phyloP scores from a whole-genome alignment of 495 filamentous ascomycete species.

The Penicillium atrosanguineum region DNA sequence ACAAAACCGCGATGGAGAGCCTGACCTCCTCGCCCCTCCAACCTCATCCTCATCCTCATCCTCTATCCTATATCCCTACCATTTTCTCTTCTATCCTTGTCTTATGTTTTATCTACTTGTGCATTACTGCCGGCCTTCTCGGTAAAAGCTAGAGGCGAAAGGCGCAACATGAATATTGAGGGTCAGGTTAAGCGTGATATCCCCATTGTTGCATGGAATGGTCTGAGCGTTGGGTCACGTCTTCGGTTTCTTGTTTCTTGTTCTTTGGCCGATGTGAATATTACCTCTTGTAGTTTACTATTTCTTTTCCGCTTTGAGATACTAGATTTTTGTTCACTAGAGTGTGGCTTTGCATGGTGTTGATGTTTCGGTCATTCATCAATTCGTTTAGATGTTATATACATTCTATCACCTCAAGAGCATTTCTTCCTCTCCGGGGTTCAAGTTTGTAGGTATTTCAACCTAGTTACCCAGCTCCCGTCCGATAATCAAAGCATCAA shows the following conservation, averaged over 20 bases:
- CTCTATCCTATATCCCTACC: slow-evolving; percentile 1
- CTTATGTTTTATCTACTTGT: slow-evolving; percentile 9
- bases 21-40: slow-evolving; percentile 6
- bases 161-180: slow-evolving; percentile 14
- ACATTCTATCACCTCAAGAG: neutral
- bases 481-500: slow-evolving; percentile 50
- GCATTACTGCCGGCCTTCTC: slow-evolving; percentile 15
- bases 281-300: slow-evolving; percentile 20
- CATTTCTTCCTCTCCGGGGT: neutral
- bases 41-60: neutral
- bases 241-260: slow-evolving; percentile 7
- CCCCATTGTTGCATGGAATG: slow-evolving; percentile 31
- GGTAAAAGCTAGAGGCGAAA: neutral
- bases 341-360: neutral
- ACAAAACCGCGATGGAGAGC: slow-evolving; percentile 42
- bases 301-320: neutral
- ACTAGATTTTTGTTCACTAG: slow-evolving; percentile 4
- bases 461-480: slow-evolving; percentile 29
- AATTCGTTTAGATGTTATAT: slow-evolving; percentile 5
- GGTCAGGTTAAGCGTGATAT: slow-evolving; percentile 32
- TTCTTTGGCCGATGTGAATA: slow-evolving; percentile 21
- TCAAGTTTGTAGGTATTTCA: neutral
- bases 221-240: slow-evolving; percentile 27
- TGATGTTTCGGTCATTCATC: neutral
- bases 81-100: slow-evolving; percentile 12